Evolutionary conservation across 2,329 filamentous ascomycete genomes (phyloP).

Genomic region (Alternaria brassicicola): DNA sequence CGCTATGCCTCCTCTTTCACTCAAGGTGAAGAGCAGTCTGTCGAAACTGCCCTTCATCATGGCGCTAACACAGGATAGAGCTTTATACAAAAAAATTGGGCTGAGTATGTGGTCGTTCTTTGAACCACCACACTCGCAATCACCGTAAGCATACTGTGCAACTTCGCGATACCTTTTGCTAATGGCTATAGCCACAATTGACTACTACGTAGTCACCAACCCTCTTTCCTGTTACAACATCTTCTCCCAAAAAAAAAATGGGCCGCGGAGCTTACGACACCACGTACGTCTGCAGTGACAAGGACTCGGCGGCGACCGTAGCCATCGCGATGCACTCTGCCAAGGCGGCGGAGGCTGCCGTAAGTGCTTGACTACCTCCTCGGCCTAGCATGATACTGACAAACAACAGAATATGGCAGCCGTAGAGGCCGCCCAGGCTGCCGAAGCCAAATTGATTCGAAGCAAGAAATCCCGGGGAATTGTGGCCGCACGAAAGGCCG

Average conservation of each 20-base stretch:
- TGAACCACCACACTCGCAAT: background rate
- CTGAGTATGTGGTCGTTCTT: background rate
- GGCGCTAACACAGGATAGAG: background rate
- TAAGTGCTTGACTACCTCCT: conserved; percentile 1
- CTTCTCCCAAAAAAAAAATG: conserved; percentile 19
- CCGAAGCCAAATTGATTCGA: conserved; percentile 9
- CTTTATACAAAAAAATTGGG: background rate
- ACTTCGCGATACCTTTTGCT: background rate
- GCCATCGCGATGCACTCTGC: conserved; percentile 3
- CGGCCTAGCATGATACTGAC: background rate
- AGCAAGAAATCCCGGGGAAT: conserved; percentile 19
- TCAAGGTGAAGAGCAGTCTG: background rate
- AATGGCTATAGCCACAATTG: background rate
- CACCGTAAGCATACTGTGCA: background rate
- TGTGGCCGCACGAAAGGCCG: conserved; percentile 5
- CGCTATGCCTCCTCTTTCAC: background rate
- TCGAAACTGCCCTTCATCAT: conserved; percentile 1
- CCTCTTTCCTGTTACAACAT: background rate
- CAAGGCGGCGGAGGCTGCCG: background rate
- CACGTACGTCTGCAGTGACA: conserved; percentile 3
- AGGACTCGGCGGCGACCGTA: conserved; percentile 7
- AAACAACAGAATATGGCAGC: background rate
- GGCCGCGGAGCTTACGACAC: conserved; percentile 29
- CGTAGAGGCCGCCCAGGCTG: background rate
- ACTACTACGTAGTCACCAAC: background rate